Base-by-base conservation (phyloP, 2,329 filamentous ascomycete genomes). In the Arthrobotrys musiformis region DNA sequence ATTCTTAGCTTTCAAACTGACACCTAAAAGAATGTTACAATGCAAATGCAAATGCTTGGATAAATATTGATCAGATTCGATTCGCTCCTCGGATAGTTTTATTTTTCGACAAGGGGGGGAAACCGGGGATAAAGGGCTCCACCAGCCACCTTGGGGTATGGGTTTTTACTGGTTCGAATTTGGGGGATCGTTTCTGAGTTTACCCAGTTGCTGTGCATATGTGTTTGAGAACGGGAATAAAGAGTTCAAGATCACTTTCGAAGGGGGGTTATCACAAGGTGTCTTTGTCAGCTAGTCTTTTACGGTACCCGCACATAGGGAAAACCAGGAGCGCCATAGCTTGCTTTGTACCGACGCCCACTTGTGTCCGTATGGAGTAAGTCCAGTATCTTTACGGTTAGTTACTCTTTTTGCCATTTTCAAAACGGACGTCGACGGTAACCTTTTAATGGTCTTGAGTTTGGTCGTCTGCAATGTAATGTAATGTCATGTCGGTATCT, bases 301-400 rank as follows among this genome's bases (percentile, higher is more conserved):
- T n/a, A n/a, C n/a, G n/a, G 35, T 40, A 40, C 48, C 48, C 48
- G 48, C 15, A 13, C n/a, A n/a, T n/a, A n/a, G n/a, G n/a, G n/a
- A n/a, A n/a, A n/a, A n/a, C 6, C 11, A n/a, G 8, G 30, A 33
- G 13, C 48, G 26, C 48, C 26, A 54, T 50, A 50, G 24, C 37
- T 40, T 46, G 17, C 19, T 48, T 26, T 33, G 19, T 58, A 40
- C 33, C 54, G 54, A 58, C 54, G 54, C 54, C 54, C 33, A 58
- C 54, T 58, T 22, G n/a, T 17, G 54, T 61, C 70, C 70, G 30
- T 52, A 76, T 69, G 64, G n/a, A 76, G 72, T 19, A 76, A 66
- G 72, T 76, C 72, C 72, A 76, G 70, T 33, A 37, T 13, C 13
- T 48, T 54, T 22, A 24, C 2, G 26, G 50, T 24, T 67, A 56